Percentiles rank a stretch among this genome's conserved stretches.
Conservation (phyloP, 2,329 filamentous ascomycete genomes). For the Aspergillus cejpii region DNA sequence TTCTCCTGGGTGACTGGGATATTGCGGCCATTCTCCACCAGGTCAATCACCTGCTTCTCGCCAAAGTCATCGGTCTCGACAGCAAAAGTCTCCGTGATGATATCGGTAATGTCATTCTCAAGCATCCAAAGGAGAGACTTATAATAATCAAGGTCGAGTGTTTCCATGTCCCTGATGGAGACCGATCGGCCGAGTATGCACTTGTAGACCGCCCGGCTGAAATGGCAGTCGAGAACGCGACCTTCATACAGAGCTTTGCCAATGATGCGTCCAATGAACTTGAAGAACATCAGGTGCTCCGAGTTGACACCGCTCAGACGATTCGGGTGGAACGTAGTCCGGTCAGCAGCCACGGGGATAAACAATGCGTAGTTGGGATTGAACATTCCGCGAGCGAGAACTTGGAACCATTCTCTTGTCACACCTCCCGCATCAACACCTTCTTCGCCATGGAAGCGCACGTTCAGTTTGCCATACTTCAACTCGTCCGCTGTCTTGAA, state of each 20-base stretch:
- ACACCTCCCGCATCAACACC: conserved; percentile 97
- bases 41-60: conserved; percentile 76
- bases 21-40: conserved; percentile 80
- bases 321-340: conserved; percentile 98
- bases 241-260: conserved; percentile 97
- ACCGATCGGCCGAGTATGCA: conserved; percentile 90
- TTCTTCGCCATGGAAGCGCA: conserved; percentile 94
- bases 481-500: conserved; percentile 96
- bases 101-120: conserved; percentile 95
- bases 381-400: conserved; percentile 96
- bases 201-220: conserved; percentile 97
- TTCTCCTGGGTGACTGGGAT: conserved; percentile 95
- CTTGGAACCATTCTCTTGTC: conserved; percentile 98
- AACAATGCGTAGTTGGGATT: conserved; percentile 96
- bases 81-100: conserved; percentile 93
- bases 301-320: conserved; percentile 88
- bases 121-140: conserved; percentile 98
- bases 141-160: conserved; percentile 96
- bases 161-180: conserved; percentile 99
- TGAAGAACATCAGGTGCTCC: conserved; percentile 97
- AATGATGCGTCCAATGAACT: conserved; percentile 97
- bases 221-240: conserved; percentile 93
- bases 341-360: conserved; percentile 90
- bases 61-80: conserved; percentile 93
- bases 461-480: conserved; percentile 98